Conservation (phyloP, 306 rosid species). For the Begonia fuchsioides region DNA sequence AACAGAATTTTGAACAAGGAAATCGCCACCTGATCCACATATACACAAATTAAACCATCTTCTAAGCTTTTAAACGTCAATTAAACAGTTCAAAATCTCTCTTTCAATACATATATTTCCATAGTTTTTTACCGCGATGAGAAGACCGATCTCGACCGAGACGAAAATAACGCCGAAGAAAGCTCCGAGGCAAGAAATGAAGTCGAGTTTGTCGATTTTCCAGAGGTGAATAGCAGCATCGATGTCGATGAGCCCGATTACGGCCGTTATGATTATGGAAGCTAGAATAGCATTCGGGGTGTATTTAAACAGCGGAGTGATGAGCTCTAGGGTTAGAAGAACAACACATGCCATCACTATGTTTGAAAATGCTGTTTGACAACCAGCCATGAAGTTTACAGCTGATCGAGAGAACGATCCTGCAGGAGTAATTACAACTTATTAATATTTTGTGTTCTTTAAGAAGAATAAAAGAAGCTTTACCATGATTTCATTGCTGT, state of each 20-base stretch:
- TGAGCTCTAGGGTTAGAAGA: conserved; percentile 33
- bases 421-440: conserved; percentile 9
- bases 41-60: no score
- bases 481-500: no score
- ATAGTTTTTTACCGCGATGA: conserved; percentile 50
- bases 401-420: conserved; percentile 90
- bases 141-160: conserved; percentile 68
- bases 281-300: conserved; percentile 83
- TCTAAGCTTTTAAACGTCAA: no score
- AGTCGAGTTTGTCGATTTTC: conserved; percentile 78
- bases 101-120: no score
- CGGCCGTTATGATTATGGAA: conserved; percentile 61
- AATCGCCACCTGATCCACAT: conserved; percentile 32
- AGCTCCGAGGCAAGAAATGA: conserved; percentile 81
- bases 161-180: conserved; percentile 72
- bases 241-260: conserved; percentile 31
- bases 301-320: conserved; percentile 72
- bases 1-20: conserved; percentile 60
- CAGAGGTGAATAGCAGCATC: conserved; percentile 37
- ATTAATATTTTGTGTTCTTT: no score
- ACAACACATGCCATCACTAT: conserved; percentile 61
- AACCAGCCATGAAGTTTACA: conserved; percentile 82
- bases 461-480: no score
- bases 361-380: conserved; percentile 70
- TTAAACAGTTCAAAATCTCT: no score